A percentile compares a stretch with the other conserved stretches of the same genome.
phyloP scores from a whole-genome alignment of 2,329 filamentous ascomycete genomes.

The Aspergillus quadricinctus region DNA sequence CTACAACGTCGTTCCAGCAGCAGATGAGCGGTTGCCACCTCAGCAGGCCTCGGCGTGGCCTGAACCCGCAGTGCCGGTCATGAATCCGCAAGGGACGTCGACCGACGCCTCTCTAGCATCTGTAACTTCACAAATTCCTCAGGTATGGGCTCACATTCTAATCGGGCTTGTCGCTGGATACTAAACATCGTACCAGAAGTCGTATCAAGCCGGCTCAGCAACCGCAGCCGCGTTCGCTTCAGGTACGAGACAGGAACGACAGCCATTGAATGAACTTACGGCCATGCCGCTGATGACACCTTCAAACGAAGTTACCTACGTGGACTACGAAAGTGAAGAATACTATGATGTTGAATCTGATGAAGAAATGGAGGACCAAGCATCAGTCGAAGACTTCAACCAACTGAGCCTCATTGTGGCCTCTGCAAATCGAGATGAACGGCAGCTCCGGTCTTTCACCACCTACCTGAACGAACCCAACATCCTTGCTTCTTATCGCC shows the following conservation, averaged over 20 bases:
- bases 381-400: conserved; percentile 31
- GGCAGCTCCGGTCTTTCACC: conserved; percentile 47
- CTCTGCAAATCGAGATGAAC: conserved; percentile 43
- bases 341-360: conserved; percentile 60
- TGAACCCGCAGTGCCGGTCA: neutral
- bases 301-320: conserved; percentile 31
- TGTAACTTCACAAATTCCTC: neutral
- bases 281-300: conserved; percentile 9
- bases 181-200: neutral
- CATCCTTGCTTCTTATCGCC: conserved; percentile 61
- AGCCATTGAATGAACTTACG: neutral
- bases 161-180: neutral
- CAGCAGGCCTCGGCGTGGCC: neutral
- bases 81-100: neutral
- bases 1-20: neutral
- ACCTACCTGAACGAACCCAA: conserved; percentile 46
- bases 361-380: conserved; percentile 49
- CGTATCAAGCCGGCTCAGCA: neutral
- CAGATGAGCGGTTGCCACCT: neutral
- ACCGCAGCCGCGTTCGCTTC: neutral
- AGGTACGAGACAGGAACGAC: neutral
- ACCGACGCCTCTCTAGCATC: neutral
- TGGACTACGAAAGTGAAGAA: conserved; percentile 57
- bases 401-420: conserved; percentile 42
- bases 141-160: neutral